Evolutionary conservation across 257 asterid species (phyloP).

Genomic region (Anisodus acutangulus): DNA sequence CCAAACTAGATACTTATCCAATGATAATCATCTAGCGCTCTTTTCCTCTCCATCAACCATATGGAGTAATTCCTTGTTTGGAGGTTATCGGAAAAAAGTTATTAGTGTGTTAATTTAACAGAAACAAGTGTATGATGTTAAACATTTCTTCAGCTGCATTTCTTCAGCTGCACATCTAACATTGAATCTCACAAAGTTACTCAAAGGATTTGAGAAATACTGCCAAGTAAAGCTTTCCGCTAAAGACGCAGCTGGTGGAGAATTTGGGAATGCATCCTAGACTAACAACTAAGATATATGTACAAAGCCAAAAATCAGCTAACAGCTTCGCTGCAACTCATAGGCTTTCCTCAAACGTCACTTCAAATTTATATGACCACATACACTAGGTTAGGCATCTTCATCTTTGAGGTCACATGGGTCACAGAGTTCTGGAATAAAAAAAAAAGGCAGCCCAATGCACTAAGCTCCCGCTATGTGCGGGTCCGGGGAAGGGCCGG

Average conservation of each 20-base stretch:
- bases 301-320: neutral
- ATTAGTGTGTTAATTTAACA: conserved; percentile 3
- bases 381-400: neutral
- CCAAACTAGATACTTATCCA: neutral
- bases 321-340: neutral
- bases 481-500: too few species aligned
- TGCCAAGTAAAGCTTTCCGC: neutral
- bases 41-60: neutral
- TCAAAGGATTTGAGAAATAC: neutral
- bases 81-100: neutral
- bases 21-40: neutral
- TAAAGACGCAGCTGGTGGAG: neutral
- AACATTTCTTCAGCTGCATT: neutral
- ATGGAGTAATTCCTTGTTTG: conserved; percentile 13
- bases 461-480: too few species aligned
- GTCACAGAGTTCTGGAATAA: neutral
- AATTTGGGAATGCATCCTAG: neutral
- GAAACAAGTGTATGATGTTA: neutral
- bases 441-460: too few species aligned
- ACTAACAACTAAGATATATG: too few species aligned
- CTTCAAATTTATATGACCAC: neutral
- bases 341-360: neutral
- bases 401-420: conserved; percentile 1
- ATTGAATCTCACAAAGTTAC: neutral
- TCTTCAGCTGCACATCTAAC: neutral